Evolutionary conservation across 2,329 filamentous ascomycete genomes (phyloP).

Genomic region (Trichoderma aggressivum): DNA sequence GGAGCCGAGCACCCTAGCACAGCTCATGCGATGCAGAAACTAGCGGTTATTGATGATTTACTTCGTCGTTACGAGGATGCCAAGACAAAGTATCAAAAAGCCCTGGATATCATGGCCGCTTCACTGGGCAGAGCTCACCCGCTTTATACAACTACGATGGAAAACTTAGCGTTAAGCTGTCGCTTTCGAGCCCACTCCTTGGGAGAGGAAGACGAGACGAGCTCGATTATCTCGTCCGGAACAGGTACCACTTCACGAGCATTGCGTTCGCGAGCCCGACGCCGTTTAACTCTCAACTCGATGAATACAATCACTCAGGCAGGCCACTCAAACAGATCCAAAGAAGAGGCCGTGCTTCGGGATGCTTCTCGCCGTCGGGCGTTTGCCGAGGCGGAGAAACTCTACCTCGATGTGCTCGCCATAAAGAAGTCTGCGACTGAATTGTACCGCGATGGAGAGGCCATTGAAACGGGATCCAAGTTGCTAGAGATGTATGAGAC

Average conservation of each 20-base stretch:
- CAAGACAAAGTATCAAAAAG: conserved; percentile 24
- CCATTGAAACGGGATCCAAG: conserved; percentile 26
- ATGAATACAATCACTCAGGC: conserved; percentile 1
- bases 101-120: conserved; percentile 24
- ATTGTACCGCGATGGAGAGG: conserved; percentile 25
- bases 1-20: conserved; percentile 26
- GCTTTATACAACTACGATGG: conserved; percentile 25
- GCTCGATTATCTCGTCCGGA: neutral
- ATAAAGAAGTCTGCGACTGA: conserved; percentile 25
- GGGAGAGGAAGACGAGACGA: conserved; percentile 5
- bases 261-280: neutral
- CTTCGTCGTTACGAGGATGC: conserved; percentile 24
- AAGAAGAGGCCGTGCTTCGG: conserved; percentile 18
- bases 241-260: neutral
- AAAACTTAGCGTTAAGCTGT: conserved; percentile 26
- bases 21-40: conserved; percentile 26
- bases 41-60: conserved; percentile 28
- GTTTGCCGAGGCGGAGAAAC: conserved; percentile 26
- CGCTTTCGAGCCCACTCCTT: conserved; percentile 21
- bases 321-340: neutral
- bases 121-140: conserved; percentile 26
- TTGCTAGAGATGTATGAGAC: conserved; percentile 30
- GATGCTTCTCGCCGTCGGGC: conserved; percentile 18
- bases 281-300: conserved; percentile 3
- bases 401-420: conserved; percentile 27